These are phyloP conservation scores for Crinitomyces ghanaensis DNA, from an alignment of 805 yeast species.

Conservation along the genomic window DNA sequence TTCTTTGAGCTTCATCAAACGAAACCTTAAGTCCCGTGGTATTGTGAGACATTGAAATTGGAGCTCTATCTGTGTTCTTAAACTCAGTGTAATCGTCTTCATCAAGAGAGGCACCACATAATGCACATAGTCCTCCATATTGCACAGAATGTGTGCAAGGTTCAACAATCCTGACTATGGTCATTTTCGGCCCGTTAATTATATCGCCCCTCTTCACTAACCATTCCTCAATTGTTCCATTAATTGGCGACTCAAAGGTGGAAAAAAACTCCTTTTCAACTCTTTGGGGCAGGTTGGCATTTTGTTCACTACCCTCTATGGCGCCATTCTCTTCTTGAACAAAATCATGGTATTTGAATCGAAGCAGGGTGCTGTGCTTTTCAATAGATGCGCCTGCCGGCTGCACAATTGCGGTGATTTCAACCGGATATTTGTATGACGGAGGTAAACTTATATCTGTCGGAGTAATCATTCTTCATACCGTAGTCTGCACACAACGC, in stretches of 20 bases:
- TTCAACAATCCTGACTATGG: constrained; percentile 51
- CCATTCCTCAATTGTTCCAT: constrained; percentile 50
- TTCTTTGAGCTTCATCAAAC: constrained; percentile 71
- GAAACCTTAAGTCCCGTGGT: constrained; percentile 76
- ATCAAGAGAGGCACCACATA: constrained; percentile 71
- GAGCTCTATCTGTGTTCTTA: constrained; percentile 60
- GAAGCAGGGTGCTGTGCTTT: constrained; percentile 44
- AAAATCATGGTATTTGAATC: constrained; percentile 56
- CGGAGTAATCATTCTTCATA: too few relatives aligned
- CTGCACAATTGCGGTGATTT: constrained; percentile 34
- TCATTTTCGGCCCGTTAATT: constrained; percentile 35
- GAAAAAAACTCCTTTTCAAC: constrained; percentile 28
- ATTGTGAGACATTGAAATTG: constrained; percentile 82
- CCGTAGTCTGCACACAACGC: too few relatives aligned
- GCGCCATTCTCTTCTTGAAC: constrained; percentile 29
- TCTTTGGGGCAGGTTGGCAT: constrained; percentile 10
- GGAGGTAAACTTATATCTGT: constrained; percentile 48
- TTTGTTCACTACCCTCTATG: constrained; percentile 23
- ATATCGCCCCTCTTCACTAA: constrained; percentile 48
- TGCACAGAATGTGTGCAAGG: constrained; percentile 90
- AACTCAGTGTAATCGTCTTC: constrained; percentile 67
- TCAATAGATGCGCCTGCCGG: constrained; percentile 35
- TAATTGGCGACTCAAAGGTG: constrained; percentile 70
- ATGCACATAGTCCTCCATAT: constrained; percentile 88
- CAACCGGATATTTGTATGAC: constrained; percentile 58